These are phyloP conservation scores for Alternaria burnsii DNA, from an alignment of 2,329 filamentous ascomycete species.

Conservation along the genomic window DNA sequence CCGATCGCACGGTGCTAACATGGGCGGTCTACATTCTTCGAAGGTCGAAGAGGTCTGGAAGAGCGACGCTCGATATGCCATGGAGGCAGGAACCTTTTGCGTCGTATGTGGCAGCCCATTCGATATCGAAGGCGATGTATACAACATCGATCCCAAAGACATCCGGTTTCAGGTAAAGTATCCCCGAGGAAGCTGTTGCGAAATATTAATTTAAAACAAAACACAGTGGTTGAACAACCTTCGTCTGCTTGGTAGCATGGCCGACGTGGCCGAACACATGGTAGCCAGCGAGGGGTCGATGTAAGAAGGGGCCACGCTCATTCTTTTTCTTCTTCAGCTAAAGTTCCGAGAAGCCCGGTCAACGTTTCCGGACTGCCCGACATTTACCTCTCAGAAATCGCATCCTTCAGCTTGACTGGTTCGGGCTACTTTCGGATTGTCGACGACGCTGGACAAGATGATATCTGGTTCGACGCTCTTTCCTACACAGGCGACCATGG, in stretches of 20 bases:
- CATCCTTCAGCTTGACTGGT: constrained; percentile 21
- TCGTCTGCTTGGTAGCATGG: constrained; percentile 28
- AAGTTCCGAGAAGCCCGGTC: constrained; percentile 1
- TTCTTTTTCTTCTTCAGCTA: not conserved
- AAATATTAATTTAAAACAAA: not conserved
- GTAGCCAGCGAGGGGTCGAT: constrained; percentile 17
- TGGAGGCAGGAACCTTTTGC: constrained; percentile 37
- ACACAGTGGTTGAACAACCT: constrained; percentile 37
- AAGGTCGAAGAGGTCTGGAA: constrained; percentile 18
- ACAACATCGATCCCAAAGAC: constrained; percentile 31
- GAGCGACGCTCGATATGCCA: constrained; percentile 28
- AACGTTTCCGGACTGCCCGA: constrained; percentile 17
- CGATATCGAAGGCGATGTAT: constrained; percentile 31
- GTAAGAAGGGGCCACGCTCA: constrained; percentile 4
- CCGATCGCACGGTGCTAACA: constrained; percentile 6
- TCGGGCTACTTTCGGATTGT: constrained; percentile 27
- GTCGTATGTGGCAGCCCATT: constrained; percentile 40
- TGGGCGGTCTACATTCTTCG: constrained; percentile 28
- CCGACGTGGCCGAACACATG: constrained; percentile 18
- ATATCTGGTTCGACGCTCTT: constrained; percentile 27
- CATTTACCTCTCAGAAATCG: constrained; percentile 32
- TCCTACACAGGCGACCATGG: constrained; percentile 17
- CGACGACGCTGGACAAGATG: constrained; percentile 15
- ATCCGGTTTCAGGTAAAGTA: constrained; percentile 27
- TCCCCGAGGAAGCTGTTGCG: not conserved